Evolutionary conservation across 2,329 filamentous ascomycete species (phyloP), one percentile per base, ranked within the genome.

Genomic region (Cyphellophora attinorum): DNA sequence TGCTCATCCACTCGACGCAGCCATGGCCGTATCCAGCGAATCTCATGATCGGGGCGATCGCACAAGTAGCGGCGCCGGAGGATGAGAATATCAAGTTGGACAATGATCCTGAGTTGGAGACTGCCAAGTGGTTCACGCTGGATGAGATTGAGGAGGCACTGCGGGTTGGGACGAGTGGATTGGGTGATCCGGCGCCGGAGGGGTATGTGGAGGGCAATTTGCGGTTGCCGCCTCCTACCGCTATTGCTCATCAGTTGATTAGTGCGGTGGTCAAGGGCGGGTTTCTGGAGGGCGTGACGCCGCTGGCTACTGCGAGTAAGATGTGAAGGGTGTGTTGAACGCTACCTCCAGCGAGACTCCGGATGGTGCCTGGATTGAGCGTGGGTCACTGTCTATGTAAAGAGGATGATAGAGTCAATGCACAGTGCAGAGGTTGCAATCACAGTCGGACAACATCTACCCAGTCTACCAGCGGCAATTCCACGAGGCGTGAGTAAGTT

Each of bases 211-310:
- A 88, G 55, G 86, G 85, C 0, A 74, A 70, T 3, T 58, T 98
- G 62, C 74, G 85, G 37, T 59, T 98, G 53, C 91, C 91, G 29
- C 85, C 86, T 2, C 64, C 70, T 39, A 93, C 86, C 21, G 89
- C 91, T 2, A 96, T 98, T 69, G 91, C 91, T 11, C 83, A 96
- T 58, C 82, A 88, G 55, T 61, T 96, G 53, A 77, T 98, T 49
- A 70, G 67, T 34, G 85, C 86, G 1, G 85, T 94, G 11, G 73
- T 80, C 1, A 75, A 78, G 33, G 53, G 53, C 34, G 85, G 85
- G 0, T 91, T 83, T 55, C 62, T 83, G 40, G 68, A 67, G 8
- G 66, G 64, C 2, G 60, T 40, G 11, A 79, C 74, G 57, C 72
- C 72, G 6, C 73, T 49, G 19, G 42, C 45, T 11, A 41, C 43